Evolutionary conservation across 192 early-diverging fungal species (phyloP), one percentile per base, ranked within the genome.

Genomic region (Backusella luteola): DNA sequence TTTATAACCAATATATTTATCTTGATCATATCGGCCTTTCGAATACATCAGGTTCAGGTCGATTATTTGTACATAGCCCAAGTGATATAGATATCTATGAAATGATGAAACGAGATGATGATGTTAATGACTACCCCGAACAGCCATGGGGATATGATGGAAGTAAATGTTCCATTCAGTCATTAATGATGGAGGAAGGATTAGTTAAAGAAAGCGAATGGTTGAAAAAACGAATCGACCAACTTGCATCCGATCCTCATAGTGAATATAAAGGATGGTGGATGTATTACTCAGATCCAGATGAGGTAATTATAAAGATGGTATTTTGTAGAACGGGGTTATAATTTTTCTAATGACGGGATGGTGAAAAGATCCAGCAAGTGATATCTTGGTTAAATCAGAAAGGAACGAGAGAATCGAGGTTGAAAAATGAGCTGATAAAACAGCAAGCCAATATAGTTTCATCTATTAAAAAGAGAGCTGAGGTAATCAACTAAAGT

Each of bases 1-100:
- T 89, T 79, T 90, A 87, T 71, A 95, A 94, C 80, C 85, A 88
- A 67, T 98, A 98, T 79, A 97, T 91, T 86, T 96, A 91, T 80
- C 90, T 97, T 80, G 97, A 98, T 73, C 85, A 89, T 29, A 84
- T 93, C 8, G 91, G 91, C 34, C 84, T 85, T 29, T 84, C 84
- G 11, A 79, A 82, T 17, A 79, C 68, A 26, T 79, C 84, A 67
- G 88, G 84, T 34, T 81, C 89, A 0, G 91, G 91, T 23, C 81
- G 85, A 34, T 73, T 89, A 21, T 90, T 87, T 71, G 89, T 88
- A 29, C 89, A 86, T 56, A 85, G 80, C 15, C 86, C 90, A 0
- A 77, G 81, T 0, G 53, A 72, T 26, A 69, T 76, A 21, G 92
- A 93, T 52, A 76, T 93, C 52, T 75, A 88, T 34, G 76, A 83